A percentile compares a stretch with the other conserved stretches of the same genome.
Conservation (phyloP, 2,329 filamentous ascomycete species). For the Aspergillus brunneoviolaceus region DNA sequence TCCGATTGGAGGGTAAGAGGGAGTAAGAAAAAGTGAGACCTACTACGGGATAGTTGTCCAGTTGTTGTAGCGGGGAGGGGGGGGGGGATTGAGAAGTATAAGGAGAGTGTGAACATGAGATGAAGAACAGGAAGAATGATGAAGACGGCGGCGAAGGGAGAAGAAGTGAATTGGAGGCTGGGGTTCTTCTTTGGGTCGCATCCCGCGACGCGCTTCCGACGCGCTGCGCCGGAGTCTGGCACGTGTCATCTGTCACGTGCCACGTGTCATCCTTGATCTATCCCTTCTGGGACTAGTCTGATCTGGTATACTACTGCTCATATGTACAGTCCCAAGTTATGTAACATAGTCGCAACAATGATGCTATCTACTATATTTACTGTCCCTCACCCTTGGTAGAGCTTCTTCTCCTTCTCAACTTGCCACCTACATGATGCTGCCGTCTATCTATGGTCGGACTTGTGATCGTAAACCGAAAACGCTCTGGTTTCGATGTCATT, state of each 20-base stretch:
- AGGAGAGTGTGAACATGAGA: slow-evolving; percentile 6
- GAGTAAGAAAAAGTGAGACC: neutral
- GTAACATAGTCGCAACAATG: neutral
- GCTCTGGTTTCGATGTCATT: too few species aligned
- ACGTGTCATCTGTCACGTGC: slow-evolving; percentile 12
- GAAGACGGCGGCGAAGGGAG: neutral
- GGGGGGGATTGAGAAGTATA: slow-evolving; percentile 8
- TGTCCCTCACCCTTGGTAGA: too few species aligned
- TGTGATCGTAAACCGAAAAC: too few species aligned
- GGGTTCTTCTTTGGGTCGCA: slow-evolving; percentile 15
- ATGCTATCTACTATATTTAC: neutral
- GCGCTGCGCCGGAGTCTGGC: slow-evolving; percentile 12
- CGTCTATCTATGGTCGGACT: too few species aligned
- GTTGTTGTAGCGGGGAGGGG: neutral
- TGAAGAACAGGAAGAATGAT: neutral
- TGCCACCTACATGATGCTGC: too few species aligned
- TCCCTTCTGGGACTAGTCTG: slow-evolving; percentile 17
- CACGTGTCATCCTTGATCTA: slow-evolving; percentile 17
- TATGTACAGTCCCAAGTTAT: neutral
- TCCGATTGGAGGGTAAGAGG: too few species aligned
- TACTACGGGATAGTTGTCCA: neutral
- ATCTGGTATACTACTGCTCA: too few species aligned
- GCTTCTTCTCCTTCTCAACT: too few species aligned
- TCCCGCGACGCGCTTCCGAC: slow-evolving; percentile 26
- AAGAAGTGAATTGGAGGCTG: slow-evolving; percentile 11